Conservation (phyloP, 2,329 filamentous ascomycete genomes). For the Ustulina deusta region DNA sequence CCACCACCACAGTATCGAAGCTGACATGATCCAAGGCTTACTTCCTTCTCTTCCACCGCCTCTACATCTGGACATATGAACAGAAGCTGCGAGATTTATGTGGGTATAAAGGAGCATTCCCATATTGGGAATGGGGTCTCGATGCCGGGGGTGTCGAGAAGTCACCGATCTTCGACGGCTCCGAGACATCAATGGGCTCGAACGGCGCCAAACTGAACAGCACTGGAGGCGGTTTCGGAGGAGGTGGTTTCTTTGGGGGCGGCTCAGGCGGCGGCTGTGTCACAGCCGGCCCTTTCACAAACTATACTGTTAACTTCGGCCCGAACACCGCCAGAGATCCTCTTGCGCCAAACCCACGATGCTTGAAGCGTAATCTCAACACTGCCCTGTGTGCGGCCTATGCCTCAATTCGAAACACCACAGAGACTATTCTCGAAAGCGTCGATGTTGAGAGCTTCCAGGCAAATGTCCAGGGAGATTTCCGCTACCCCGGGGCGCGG, state of each 20-base stretch:
- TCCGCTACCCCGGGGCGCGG: slow-evolving; percentile 45
- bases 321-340: slow-evolving; percentile 50
- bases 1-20: not conserved
- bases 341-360: slow-evolving; percentile 56
- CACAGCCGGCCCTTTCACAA: slow-evolving; percentile 58
- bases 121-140: slow-evolving; percentile 54
- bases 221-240: slow-evolving; percentile 26
- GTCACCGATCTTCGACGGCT: slow-evolving; percentile 61
- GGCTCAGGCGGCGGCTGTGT: slow-evolving; percentile 68
- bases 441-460: slow-evolving; percentile 56
- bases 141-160: slow-evolving; percentile 53
- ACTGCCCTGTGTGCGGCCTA: slow-evolving; percentile 49
- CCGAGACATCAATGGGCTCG: slow-evolving; percentile 57
- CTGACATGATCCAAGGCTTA: slow-evolving; percentile 45
- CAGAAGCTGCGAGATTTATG: slow-evolving; percentile 52
- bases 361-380: slow-evolving; percentile 58
- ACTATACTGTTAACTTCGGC: slow-evolving; percentile 56
- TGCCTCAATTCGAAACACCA: slow-evolving; percentile 51
- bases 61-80: slow-evolving; percentile 54
- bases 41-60: slow-evolving; percentile 55
- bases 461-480: slow-evolving; percentile 56
- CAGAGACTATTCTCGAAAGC: slow-evolving; percentile 53
- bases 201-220: slow-evolving; percentile 55
- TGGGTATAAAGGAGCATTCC: slow-evolving; percentile 51
- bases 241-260: slow-evolving; percentile 52